phyloP scores from a whole-genome alignment of 2,329 filamentous ascomycete genomes.

The Claviceps fusiformis region DNA sequence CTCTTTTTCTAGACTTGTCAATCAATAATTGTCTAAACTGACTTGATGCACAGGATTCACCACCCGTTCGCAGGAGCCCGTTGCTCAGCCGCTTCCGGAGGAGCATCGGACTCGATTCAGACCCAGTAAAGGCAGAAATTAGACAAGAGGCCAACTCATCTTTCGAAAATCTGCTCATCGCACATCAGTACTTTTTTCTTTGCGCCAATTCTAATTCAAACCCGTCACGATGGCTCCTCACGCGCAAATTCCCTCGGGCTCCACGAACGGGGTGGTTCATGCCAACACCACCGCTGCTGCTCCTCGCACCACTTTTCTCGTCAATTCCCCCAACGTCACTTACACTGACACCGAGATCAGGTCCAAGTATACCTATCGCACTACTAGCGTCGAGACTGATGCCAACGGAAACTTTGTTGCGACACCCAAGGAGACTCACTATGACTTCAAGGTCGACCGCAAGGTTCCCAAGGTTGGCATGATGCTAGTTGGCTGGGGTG shows the following conservation, averaged over 20 bases:
- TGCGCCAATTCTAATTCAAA: conserved; percentile 12
- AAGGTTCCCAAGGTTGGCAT: conserved; percentile 85
- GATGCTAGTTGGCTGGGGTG: conserved; percentile 96
- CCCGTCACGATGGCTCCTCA: conserved; percentile 75
- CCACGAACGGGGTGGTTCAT: conserved; percentile 47
- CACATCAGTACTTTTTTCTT: conserved; percentile 5
- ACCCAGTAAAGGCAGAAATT: conserved; percentile 37
- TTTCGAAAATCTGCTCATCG: conserved; percentile 5
- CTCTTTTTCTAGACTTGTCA: not conserved
- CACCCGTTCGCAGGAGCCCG: conserved; percentile 94
- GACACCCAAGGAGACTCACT: conserved; percentile 74
- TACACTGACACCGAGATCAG: conserved; percentile 83
- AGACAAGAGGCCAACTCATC: conserved; percentile 3
- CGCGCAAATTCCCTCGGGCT: conserved; percentile 48
- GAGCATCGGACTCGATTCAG: conserved; percentile 57
- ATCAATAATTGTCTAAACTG: not conserved
- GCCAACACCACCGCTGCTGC: conserved; percentile 32
- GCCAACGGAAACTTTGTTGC: conserved; percentile 68
- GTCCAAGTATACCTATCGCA: conserved; percentile 94
- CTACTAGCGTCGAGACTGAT: conserved; percentile 64
- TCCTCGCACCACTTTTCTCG: conserved; percentile 58
- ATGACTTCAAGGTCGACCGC: conserved; percentile 96
- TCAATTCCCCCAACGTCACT: conserved; percentile 81
- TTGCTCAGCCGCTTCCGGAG: conserved; percentile 79
- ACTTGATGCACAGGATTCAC: conserved; percentile 51